Percentiles rank a stretch among this genome's conserved stretches.
These are phyloP conservation scores for Metarhizium robertsii DNA, from an alignment of 2,329 filamentous ascomycete genomes.

Conservation along the genomic window DNA sequence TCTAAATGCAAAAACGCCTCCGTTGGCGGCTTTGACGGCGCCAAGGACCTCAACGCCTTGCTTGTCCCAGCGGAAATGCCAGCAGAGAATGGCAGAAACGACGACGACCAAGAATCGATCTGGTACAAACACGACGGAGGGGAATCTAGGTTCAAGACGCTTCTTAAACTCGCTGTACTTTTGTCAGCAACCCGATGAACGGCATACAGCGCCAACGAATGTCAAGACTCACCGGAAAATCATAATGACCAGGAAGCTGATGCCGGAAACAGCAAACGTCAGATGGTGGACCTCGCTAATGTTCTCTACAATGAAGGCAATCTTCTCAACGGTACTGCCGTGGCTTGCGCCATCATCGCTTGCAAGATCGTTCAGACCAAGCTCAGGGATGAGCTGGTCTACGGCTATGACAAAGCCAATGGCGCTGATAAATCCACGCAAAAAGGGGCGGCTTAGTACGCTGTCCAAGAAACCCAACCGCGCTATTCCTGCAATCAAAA, in stretches of 20 bases:
- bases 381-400: conserved; percentile 85
- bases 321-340: conserved; percentile 78
- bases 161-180: conserved; percentile 65
- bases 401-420: conserved; percentile 95
- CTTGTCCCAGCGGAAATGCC: conserved; percentile 66
- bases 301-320: conserved; percentile 68
- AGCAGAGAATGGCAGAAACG: conserved; percentile 70
- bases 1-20: conserved; percentile 67
- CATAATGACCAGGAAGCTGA: conserved; percentile 84
- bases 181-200: neutral
- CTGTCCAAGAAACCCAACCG: conserved; percentile 89
- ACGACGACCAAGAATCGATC: conserved; percentile 89
- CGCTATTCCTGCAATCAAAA: conserved; percentile 77
- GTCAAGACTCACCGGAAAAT: conserved; percentile 56
- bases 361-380: conserved; percentile 63
- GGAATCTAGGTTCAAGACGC: conserved; percentile 67
- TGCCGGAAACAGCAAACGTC: conserved; percentile 66
- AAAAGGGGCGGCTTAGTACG: conserved; percentile 83
- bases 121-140: conserved; percentile 76
- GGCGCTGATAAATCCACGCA: conserved; percentile 92
- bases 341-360: conserved; percentile 60
- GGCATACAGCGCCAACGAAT: conserved; percentile 5
- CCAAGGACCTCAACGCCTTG: conserved; percentile 79
- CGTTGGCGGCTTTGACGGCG: conserved; percentile 63
- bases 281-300: conserved; percentile 57